Conservation (phyloP, 305 asterid species). For the Withania somnifera region DNA sequence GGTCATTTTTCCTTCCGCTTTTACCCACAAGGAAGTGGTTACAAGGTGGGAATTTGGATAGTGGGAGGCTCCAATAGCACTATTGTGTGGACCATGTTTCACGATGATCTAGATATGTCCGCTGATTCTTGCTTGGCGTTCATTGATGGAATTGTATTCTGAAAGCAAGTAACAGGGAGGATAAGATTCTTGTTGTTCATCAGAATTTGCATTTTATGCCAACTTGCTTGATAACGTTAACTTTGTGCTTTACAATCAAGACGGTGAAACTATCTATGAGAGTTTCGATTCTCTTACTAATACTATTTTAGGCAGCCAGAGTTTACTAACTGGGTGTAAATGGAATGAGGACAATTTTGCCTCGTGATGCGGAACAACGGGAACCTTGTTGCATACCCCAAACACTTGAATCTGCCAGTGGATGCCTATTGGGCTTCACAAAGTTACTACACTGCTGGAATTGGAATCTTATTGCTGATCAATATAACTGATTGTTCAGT, state of each 20-base stretch:
- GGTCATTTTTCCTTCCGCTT: constrained; percentile 5
- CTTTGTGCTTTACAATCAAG: constrained; percentile 1
- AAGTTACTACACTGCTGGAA: neutral
- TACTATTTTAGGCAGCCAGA: constrained; percentile 36
- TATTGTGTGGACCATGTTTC: constrained; percentile 6
- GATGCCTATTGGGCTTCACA: constrained; percentile 16
- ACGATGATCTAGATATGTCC: neutral
- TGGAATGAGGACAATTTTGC: constrained; percentile 34
- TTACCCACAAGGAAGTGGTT: constrained; percentile 6
- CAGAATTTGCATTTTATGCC: constrained; percentile 2
- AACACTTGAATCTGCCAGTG: neutral
- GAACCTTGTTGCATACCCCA: constrained; percentile 41
- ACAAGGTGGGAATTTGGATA: constrained; percentile 10
- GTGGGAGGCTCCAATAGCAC: neutral
- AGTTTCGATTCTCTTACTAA: constrained; percentile 30
- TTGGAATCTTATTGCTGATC: neutral
- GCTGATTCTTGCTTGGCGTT: constrained; percentile 3
- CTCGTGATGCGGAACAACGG: constrained; percentile 37
- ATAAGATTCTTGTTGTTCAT: neutral
- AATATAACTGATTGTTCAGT: neutral
- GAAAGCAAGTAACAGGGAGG: neutral
- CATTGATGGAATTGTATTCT: neutral
- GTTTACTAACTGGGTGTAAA: constrained; percentile 1
- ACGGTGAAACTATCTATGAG: constrained; percentile 14
- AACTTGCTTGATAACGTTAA: constrained; percentile 4